Base-by-base conservation (phyloP, 2,329 filamentous ascomycete species). In the Herpotrichia juniperi region DNA sequence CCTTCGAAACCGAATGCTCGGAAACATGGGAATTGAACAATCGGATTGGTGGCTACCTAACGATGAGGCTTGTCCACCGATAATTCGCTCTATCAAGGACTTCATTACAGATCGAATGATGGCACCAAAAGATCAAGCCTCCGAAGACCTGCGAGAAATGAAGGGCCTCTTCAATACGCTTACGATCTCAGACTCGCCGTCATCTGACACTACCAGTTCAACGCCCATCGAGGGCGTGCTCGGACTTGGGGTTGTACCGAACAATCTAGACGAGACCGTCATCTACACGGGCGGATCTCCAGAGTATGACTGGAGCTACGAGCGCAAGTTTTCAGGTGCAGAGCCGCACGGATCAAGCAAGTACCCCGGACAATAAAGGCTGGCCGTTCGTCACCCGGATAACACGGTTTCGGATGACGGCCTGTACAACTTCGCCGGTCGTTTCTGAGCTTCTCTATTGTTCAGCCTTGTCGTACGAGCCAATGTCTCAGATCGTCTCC, bases 21-120 rank as follows among this genome's bases (percentile, higher is more conserved):
- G 89, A 42, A 73, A 91, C 21, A 96, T 94, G 81, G 79, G 83
- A 53, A 83, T 90, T 12, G 85, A 87, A 17, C 85, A 92, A 47
- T 84, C 84, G 39, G 81, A 87, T 51, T 97, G 92, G 91, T 99
- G 94, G 94, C 82, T 97, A 2, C 90, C 92, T 2, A 83, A 94
- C 69, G 85, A 91, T 56, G 89, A 93, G 76, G 86, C 84, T 1
- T 89, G 89, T 63, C 87, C 84, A 10, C 83, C 84, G 0, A 84
- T 96, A 35, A 81, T 97, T 48, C 87, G 87, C 46, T 88, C 84
- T 48, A 87, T 96, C 55, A 88, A 93, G 17, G 83, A 85, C 35
- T 93, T 96, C 74, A 90, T 92, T 24, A 87, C 90, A 62, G 90
- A 94, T 58, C 84, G 91, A 42, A 89, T 83, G 7, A 84, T 59